Evolutionary conservation across 73 alveolate species (phyloP).

Genomic region (Stentor coeruleus): DNA sequence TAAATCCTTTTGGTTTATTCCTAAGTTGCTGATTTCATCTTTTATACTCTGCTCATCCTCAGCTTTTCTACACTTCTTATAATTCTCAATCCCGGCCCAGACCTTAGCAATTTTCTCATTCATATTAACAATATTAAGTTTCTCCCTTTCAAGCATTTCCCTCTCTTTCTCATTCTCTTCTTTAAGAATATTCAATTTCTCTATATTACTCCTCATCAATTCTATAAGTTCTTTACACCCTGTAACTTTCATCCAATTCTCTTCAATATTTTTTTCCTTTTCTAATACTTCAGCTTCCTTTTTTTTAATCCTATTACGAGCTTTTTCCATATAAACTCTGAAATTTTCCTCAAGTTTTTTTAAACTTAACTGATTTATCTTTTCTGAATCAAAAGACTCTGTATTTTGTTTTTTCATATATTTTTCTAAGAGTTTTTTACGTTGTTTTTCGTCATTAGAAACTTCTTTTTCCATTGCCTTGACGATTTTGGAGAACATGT

Average conservation of each 20-base stretch:
- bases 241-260: background rate
- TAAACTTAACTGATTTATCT: background rate
- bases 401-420: background rate
- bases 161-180: background rate
- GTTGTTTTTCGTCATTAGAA: background rate
- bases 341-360: background rate
- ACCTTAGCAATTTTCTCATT: background rate
- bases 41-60: background rate
- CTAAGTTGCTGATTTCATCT: background rate
- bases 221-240: background rate
- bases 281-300: background rate
- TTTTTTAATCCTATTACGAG: too few relatives aligned
- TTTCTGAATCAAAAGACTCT: background rate
- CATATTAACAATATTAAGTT: background rate
- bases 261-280: background rate
- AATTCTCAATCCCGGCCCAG: background rate
- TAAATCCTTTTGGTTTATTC: background rate
- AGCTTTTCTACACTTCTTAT: background rate
- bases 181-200: too few relatives aligned
- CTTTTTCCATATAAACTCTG: background rate
- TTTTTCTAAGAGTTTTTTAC: background rate
- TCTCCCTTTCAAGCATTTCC: background rate
- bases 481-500: background rate
- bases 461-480: constrained; percentile 3
- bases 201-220: background rate